A percentile compares a stretch with the other conserved stretches of the same genome.
Evolutionary conservation across 2,329 filamentous ascomycete species (phyloP).

Genomic region (Myriosclerotinia curreyana): DNA sequence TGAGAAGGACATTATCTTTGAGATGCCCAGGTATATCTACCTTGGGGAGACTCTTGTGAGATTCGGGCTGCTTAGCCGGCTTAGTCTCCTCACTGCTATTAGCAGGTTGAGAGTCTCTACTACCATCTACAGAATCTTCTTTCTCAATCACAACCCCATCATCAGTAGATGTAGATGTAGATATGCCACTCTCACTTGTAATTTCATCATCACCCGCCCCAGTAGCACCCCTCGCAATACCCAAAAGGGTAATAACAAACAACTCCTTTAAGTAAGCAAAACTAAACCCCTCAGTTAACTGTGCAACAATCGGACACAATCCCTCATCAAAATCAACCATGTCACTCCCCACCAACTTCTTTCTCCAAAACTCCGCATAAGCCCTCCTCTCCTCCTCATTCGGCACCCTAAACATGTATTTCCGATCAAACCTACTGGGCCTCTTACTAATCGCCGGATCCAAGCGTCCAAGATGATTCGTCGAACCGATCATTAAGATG

Average conservation of each 20-base stretch:
- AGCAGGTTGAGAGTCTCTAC: not conserved
- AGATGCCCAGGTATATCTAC: constrained; percentile 29
- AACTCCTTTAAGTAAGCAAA: constrained; percentile 70
- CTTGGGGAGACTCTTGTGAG: constrained; percentile 20
- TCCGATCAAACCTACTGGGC: constrained; percentile 63
- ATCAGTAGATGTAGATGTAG: not conserved
- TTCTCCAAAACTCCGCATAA: constrained; percentile 62
- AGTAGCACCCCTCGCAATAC: constrained; percentile 45
- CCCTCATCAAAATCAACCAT: constrained; percentile 58
- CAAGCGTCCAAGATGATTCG: constrained; percentile 62
- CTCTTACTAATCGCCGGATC: constrained; percentile 66
- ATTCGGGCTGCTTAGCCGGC: constrained; percentile 16
- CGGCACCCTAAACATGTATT: constrained; percentile 62
- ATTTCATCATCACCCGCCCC: constrained; percentile 51
- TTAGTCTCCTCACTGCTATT: not conserved
- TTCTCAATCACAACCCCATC: constrained; percentile 23
- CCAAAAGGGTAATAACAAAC: constrained; percentile 60
- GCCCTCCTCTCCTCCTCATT: constrained; percentile 50
- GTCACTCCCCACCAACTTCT: constrained; percentile 53
- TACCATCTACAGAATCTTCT: not conserved
- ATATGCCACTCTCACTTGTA: constrained; percentile 42
- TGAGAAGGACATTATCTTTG: constrained; percentile 29
- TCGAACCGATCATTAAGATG: constrained; percentile 66
- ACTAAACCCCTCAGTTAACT: constrained; percentile 60
- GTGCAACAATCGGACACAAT: constrained; percentile 55